Conservation (phyloP, 2,329 filamentous ascomycete species). For the Fusarium sororula region DNA sequence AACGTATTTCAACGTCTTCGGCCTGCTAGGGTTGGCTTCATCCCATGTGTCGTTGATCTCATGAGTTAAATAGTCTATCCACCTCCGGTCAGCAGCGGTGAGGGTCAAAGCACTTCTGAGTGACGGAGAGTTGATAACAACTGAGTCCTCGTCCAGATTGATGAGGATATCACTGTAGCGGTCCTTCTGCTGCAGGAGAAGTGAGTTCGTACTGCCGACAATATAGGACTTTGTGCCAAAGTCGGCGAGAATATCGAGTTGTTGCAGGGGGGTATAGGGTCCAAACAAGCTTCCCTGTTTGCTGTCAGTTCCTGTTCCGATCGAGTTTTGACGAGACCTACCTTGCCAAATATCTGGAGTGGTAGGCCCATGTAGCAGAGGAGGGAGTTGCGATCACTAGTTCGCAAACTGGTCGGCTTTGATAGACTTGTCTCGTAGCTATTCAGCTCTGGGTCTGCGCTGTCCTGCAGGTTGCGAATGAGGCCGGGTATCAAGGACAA, state of each 20-base stretch:
- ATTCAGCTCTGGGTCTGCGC: slow-evolving; percentile 92
- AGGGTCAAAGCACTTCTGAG: slow-evolving; percentile 79
- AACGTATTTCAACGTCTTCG: slow-evolving; percentile 94
- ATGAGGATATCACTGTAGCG: slow-evolving; percentile 96
- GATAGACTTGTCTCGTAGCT: slow-evolving; percentile 78
- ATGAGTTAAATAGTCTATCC: slow-evolving; percentile 96
- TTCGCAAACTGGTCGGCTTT: slow-evolving; percentile 85
- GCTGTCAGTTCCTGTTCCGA: slow-evolving; percentile 19
- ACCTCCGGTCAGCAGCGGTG: slow-evolving; percentile 87
- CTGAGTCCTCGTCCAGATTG: slow-evolving; percentile 89
- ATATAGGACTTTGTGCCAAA: slow-evolving; percentile 96
- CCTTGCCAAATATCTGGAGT: slow-evolving; percentile 93
- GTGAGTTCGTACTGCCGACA: slow-evolving; percentile 94
- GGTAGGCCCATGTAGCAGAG: slow-evolving; percentile 95
- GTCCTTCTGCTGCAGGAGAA: slow-evolving; percentile 92
- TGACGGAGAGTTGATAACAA: slow-evolving; percentile 84
- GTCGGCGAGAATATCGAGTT: slow-evolving; percentile 92
- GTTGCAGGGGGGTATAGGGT: slow-evolving; percentile 94
- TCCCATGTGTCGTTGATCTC: slow-evolving; percentile 98
- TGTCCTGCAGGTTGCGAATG: slow-evolving; percentile 91
- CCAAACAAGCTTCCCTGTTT: slow-evolving; percentile 88
- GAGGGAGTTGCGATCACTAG: slow-evolving; percentile 89
- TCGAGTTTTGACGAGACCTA: slow-evolving; percentile 44
- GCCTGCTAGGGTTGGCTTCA: slow-evolving; percentile 83
- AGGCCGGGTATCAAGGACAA: slow-evolving; percentile 95